These are phyloP conservation scores for Lycium barbarum DNA, from an alignment of 257 asterid species.

Conservation along the genomic window DNA sequence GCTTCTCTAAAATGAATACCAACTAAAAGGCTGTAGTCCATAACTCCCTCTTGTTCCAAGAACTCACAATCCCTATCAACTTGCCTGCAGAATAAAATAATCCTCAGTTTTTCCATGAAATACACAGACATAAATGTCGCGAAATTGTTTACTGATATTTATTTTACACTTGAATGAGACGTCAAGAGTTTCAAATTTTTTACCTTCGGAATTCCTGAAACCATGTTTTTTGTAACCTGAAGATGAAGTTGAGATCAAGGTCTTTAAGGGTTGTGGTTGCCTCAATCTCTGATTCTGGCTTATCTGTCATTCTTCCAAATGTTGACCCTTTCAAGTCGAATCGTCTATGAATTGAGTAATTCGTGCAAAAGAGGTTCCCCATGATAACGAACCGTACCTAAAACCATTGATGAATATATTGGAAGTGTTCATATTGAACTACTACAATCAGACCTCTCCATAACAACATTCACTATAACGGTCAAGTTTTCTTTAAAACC, in stretches of 20 bases:
- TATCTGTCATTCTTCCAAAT: conserved; percentile 84
- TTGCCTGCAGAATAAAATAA: conserved; percentile 42
- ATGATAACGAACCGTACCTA: conserved; percentile 90
- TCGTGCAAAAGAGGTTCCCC: conserved; percentile 86
- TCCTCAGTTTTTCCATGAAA: background rate
- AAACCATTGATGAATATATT: conserved; percentile 29
- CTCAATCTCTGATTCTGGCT: conserved; percentile 87
- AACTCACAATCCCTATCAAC: conserved; percentile 53
- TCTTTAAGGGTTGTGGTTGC: conserved; percentile 91
- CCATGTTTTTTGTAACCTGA: conserved; percentile 83
- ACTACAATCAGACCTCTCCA: background rate
- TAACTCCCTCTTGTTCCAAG: conserved; percentile 52
- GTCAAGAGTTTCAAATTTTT: background rate
- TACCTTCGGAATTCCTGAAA: conserved; percentile 86
- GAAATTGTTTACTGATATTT: background rate
- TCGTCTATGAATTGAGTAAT: conserved; percentile 72
- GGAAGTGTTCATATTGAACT: background rate
- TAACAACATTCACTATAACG: background rate
- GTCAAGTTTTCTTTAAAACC: background rate
- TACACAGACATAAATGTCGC: background rate
- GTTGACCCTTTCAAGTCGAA: conserved; percentile 95
- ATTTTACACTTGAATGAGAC: background rate
- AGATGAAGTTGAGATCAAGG: conserved; percentile 86
- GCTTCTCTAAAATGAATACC: conserved; percentile 52
- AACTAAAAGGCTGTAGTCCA: conserved; percentile 58